Percentiles rank a stretch among this genome's conserved stretches.
These are phyloP conservation scores for Venturiaceae sp. DNA, from an alignment of 2,329 filamentous ascomycete genomes.

Conservation along the genomic window DNA sequence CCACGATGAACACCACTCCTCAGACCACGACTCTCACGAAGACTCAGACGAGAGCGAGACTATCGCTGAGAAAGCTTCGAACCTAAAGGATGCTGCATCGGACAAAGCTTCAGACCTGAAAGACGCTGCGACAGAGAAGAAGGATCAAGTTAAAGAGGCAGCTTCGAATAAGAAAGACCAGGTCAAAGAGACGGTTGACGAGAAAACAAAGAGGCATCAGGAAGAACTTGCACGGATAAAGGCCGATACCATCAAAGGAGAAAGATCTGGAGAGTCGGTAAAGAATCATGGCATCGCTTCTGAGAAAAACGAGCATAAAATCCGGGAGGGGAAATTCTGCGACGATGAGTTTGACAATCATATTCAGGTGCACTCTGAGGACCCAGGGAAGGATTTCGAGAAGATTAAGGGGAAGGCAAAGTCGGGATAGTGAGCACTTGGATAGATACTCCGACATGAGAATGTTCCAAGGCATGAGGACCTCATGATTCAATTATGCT, in stretches of 20 bases:
- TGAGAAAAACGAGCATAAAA: conserved; percentile 17
- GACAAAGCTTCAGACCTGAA: not conserved
- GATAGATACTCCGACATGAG: too few relatives aligned
- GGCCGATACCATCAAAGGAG: conserved; percentile 8
- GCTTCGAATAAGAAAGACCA: not conserved
- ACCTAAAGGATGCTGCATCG: not conserved
- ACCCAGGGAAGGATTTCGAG: conserved; percentile 18
- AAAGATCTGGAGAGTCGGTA: conserved; percentile 17
- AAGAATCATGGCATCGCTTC: conserved; percentile 17
- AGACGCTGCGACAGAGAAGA: not conserved
- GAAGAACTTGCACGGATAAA: not conserved
- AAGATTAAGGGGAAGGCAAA: conserved; percentile 9
- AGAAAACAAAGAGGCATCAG: not conserved
- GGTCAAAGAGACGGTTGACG: not conserved
- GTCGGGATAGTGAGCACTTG: too few relatives aligned
- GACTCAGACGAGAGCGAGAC: not conserved
- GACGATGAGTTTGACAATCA: conserved; percentile 19
- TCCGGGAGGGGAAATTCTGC: conserved; percentile 17
- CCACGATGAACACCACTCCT: not conserved
- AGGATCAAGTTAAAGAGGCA: too few relatives aligned
- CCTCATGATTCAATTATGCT: too few relatives aligned
- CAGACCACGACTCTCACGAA: not conserved
- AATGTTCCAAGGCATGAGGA: too few relatives aligned
- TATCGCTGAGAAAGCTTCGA: not conserved
- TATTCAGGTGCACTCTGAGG: conserved; percentile 12